phyloP scores from a whole-genome alignment of 148 eudicot genomes.

The Rhododendron ovatum region DNA sequence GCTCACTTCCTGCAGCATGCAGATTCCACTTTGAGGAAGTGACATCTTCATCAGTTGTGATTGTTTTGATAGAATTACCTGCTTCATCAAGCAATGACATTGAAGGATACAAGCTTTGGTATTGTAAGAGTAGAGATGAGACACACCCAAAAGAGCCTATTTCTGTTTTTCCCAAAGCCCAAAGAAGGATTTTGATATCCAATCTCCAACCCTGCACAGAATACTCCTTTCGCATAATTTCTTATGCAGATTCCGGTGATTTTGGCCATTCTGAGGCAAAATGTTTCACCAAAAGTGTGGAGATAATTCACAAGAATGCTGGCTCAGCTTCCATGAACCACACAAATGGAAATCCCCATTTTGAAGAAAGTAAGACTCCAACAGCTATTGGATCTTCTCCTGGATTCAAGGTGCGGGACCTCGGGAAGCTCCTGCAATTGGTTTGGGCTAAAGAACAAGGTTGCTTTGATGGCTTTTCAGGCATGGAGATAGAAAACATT shows the following conservation, averaged over 20 bases:
- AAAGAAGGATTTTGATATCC: slow-evolving; percentile 53
- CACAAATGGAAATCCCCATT: slow-evolving; percentile 30
- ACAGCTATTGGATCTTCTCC: slow-evolving; percentile 37
- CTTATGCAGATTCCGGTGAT: slow-evolving; percentile 67
- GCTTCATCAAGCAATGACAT: slow-evolving; percentile 32
- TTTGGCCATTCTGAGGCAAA: slow-evolving; percentile 87
- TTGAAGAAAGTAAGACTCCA: slow-evolving; percentile 31
- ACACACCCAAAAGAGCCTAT: slow-evolving; percentile 53
- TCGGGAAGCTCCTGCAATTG: slow-evolving; percentile 55
- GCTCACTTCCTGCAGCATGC: slow-evolving; percentile 88
- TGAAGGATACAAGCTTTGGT: slow-evolving; percentile 89
- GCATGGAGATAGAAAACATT: slow-evolving; percentile 29
- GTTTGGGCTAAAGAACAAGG: slow-evolving; percentile 59
- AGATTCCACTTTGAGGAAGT: slow-evolving; percentile 81
- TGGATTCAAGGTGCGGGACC: slow-evolving; percentile 71
- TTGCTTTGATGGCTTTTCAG: slow-evolving; percentile 39
- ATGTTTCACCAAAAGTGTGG: slow-evolving; percentile 72
- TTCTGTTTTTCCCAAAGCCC: slow-evolving; percentile 49
- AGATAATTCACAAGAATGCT: slow-evolving; percentile 37
- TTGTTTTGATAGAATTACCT: slow-evolving; percentile 64
- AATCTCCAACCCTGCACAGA: slow-evolving; percentile 79
- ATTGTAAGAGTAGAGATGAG: slow-evolving; percentile 51
- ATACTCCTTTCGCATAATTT: slow-evolving; percentile 67
- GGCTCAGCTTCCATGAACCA: slow-evolving; percentile 14
- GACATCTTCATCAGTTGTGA: slow-evolving; percentile 59